Percentiles rank a stretch among this genome's conserved stretches.
Evolutionary conservation across 805 yeast species (phyloP).

Genomic region (Cyberlindnera amylophila): DNA sequence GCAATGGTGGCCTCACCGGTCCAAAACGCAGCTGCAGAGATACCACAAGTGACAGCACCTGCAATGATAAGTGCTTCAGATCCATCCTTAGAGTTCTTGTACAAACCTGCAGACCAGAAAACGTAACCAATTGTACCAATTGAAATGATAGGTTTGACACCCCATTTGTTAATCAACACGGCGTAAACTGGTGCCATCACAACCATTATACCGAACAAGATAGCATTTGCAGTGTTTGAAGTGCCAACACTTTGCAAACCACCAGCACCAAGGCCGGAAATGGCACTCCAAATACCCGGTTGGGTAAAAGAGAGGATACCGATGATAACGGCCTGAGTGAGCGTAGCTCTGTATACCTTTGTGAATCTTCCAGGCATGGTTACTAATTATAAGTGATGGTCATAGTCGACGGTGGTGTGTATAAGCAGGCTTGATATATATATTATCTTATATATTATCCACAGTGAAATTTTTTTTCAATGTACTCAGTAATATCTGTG

Average conservation of each 20-base stretch:
- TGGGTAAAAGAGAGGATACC: conserved; percentile 26
- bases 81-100: conserved; percentile 27
- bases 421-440: no score
- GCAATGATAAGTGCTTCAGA: conserved; percentile 24
- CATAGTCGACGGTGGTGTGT: no score
- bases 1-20: conserved; percentile 29
- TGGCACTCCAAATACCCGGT: conserved; percentile 25
- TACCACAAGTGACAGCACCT: conserved; percentile 26
- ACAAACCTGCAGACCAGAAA: conserved; percentile 27
- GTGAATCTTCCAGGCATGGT: no score
- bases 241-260: conserved; percentile 21
- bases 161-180: conserved; percentile 22
- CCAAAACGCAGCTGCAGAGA: conserved; percentile 28
- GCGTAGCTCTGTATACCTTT: neutral
- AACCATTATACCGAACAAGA: conserved; percentile 25
- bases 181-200: conserved; percentile 22
- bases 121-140: conserved; percentile 28
- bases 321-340: conserved; percentile 18
- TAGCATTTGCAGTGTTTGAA: conserved; percentile 18
- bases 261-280: conserved; percentile 26
- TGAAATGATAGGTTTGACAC: conserved; percentile 19
- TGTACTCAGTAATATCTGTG: no score
- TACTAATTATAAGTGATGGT: no score
- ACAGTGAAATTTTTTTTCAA: no score
- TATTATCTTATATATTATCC: no score